Evolutionary conservation across 148 eudicot genomes (phyloP), one percentile per base, ranked within the genome.

Genomic region (Chenopodium formosanum): DNA sequence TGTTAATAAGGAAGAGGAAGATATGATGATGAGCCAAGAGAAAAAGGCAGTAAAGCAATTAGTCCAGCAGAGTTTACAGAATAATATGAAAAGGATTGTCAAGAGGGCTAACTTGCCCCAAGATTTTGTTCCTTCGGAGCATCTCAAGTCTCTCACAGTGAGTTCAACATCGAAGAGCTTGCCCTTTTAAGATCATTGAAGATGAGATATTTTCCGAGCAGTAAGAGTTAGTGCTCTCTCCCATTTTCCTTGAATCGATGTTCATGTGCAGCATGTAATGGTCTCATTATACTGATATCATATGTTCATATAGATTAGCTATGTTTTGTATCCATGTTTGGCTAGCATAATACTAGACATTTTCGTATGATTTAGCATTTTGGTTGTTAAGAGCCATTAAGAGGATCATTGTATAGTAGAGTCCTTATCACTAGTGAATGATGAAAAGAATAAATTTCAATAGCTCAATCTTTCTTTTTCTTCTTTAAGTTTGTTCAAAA

Each of bases 21-120:
- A 83, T 19, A 83, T 80, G 88, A 91, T 80, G 91, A 90, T 93
- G 93, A 91, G 98, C 73, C 91, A 90, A 79, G 98, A 95, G 90
- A 90, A 84, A 77, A 94, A 89, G 75, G 99, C 98, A 1, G 99
- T 96, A 76, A 96, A 91, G 84, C 93, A 92, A 47, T 80, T 96
- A 68, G 98, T 96, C 17, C 98, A 96, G 77, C 97, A 91, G 73
- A 96, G 99, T 80, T 89, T 96, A 92, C 98, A 96, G 60, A 90
- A 82, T 66, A 96, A 96, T 82, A 92, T 96, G 99, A 92, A 83
- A 50, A 88, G 91, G 81, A 96, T 96, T 60, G 97, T 88, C 71
- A 91, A 90, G 85, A 90, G 98, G 88, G 99, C 99, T 56, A 96
- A 96, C 81, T 84, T 96, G 89, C 95, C 93, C 0, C 96, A 93